Evolutionary conservation across 2,329 filamentous ascomycete species (phyloP), one percentile per base, ranked within the genome.

Genomic region (Aspergillus persii): DNA sequence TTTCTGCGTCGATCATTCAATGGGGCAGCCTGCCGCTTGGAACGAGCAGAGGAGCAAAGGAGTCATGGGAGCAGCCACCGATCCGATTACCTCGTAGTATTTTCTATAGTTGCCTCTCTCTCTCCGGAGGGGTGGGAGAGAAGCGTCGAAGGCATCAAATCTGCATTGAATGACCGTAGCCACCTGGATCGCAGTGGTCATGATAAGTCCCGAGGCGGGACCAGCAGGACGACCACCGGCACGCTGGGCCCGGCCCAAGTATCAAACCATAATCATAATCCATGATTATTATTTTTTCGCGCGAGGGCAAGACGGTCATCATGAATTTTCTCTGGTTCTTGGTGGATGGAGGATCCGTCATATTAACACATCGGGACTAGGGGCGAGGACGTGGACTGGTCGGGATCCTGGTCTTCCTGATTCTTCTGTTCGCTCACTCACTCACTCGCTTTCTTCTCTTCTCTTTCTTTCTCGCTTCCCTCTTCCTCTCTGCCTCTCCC

Each of bases 291-390:
- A n/a, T 41, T 41, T 39, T 41, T 41, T 41, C 15, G 49, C 47
- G 36, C 52, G 23, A 56, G 44, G 36, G 59, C 44, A 53, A 52
- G 49, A 57, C 12, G 31, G 41, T 55, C 46, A 56, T 50, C 44
- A 39, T 26, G 46, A 44, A 61, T 63, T 62, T 63, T 61, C 62
- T 66, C 57, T 63, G 61, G 62, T 66, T 64, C 67, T 58, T 69
- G 64, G 66, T 68, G 69, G 68, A 64, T 69, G 71, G 66, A 69
- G 70, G 71, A 74, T 74, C 72, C 72, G 72, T 74, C 72, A 75
- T 75, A 74, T 74, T 73, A 71, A 75, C 72, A 68, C 67, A 74
- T 75, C 66, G 69, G 72, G 72, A 75, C 72, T 75, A 75, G 73
- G 73, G 71, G 69, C 69, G 65, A 66, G 65, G 68, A 67, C 65